Base-by-base conservation (phyloP, 495 filamentous ascomycete species). In the Lasiosphaeriaceae sp. region DNA sequence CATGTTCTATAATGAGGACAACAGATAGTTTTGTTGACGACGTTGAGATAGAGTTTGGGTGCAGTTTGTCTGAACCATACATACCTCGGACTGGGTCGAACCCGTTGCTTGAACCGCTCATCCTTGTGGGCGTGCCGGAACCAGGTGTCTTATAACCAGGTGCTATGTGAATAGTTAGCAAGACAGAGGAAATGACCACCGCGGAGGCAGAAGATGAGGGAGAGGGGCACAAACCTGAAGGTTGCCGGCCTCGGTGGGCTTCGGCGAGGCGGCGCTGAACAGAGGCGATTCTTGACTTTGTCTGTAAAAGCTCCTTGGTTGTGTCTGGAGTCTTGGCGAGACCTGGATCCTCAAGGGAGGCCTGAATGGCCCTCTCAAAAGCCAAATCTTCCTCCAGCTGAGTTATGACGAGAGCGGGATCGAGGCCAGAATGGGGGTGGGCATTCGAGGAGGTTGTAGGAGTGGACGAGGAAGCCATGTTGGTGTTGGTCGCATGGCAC, bases 281-380 rank as follows among this genome's bases (percentile, higher is more conserved):
- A 1, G 26, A 16, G 16, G 31, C 24, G 19, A 50, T 43, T 21
- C 46, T 26, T 9, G 16, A 19, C 21, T 49, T 59, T 17, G 22
- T 43, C 26, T 43, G n/a, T 2, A 14, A 7, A 16, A 57, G 44
- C 23, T 14, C 9, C 34, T 44, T 11, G 23, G 2, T 20, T 17
- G 11, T 21, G 17, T 51, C 47, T 9, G 34, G 22, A 2, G 16
- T 16, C 17, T 26, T 5, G 2, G 47, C 21, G 34, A 24, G 24
- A n/a, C n/a, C n/a, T n/a, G n/a, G n/a, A 11, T 57, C 55, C 35
- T 44, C 47, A 19, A 57, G 37, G 12, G 55, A 57, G 11, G 47
- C 17, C 35, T 51, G 24, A 2, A 50, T 34, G 1, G 22, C 21
- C 6, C 24, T 20, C 19, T 43, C 19, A 11, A 57, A 7, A 14